phyloP scores from a whole-genome alignment of 768 basidiomycete genomes.

The Glaciozyma martinii region DNA sequence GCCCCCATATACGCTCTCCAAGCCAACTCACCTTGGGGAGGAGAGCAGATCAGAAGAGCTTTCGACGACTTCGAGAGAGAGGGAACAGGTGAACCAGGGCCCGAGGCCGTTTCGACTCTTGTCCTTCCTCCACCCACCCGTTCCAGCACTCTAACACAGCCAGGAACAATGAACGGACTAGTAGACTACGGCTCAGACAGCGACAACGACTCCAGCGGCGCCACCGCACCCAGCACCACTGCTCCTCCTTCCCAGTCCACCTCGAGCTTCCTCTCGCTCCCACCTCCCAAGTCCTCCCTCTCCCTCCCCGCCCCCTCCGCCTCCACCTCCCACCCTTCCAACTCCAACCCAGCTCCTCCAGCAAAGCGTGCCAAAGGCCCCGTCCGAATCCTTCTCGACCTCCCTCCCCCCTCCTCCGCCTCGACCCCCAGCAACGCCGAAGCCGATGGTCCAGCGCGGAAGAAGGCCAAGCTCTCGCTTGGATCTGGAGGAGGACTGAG shows the following conservation, averaged over 20 bases:
- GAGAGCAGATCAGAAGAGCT: too few relatives aligned
- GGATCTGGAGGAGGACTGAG: constrained; percentile 10
- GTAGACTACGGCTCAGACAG: background rate
- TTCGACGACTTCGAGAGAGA: too few relatives aligned
- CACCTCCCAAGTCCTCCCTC: constrained; percentile 8
- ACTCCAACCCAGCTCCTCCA: background rate
- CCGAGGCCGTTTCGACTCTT: too few relatives aligned
- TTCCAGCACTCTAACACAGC: too few relatives aligned
- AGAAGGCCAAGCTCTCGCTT: constrained; percentile 16
- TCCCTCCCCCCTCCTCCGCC: constrained; percentile 11
- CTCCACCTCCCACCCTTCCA: background rate
- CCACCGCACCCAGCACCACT: too few relatives aligned
- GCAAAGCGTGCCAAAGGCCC: constrained; percentile 25
- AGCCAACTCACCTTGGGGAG: too few relatives aligned
- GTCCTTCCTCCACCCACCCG: too few relatives aligned
- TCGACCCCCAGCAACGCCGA: background rate
- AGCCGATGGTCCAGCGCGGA: constrained; percentile 7
- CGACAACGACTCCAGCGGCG: background rate
- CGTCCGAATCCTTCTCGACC: constrained; percentile 25
- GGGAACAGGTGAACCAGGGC: too few relatives aligned
- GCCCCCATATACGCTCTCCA: too few relatives aligned
- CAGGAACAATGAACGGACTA: background rate
- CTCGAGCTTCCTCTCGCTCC: constrained; percentile 12
- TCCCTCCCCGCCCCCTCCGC: background rate
- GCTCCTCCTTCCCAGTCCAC: too few relatives aligned